Evolutionary conservation across 2,329 filamentous ascomycete genomes (phyloP), one percentile per base, ranked within the genome.

Genomic region (Remersonia thermophila): DNA sequence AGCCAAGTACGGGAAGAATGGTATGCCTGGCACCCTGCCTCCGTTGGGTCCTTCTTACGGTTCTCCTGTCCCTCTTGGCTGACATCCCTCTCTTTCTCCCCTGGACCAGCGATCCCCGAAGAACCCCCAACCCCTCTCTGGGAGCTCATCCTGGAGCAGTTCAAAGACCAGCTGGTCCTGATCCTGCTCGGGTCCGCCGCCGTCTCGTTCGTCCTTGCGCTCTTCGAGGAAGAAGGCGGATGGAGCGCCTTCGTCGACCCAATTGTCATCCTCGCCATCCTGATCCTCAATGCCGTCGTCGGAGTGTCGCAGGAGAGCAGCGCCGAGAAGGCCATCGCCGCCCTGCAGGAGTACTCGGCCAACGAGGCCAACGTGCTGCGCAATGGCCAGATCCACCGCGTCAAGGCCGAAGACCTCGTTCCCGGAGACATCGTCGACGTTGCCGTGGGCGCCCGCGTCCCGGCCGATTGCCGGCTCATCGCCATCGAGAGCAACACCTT

Each of bases 241-340:
- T 95, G 86, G 86, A 87, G 86, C 45, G 91, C 89, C 26, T 98
- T 98, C 59, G 91, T 98, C 41, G 91, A 98, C 58, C 91, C 91
- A 36, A 75, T 76, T 44, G 91, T 98, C 83, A 98, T 98, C 50
- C 73, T 98, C 46, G 96, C 89, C 17, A 98, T 98, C 54, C 71
- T 98, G 31, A 81, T 98, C 45, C 77, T 98, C 51, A 98, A 98
- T 63, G 83, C 91, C 43, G 80, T 98, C 48, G 91, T 98, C 46
- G 91, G 91, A 56, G 91, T 98, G 18, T 95, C 89, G 38, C 91
- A 98, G 68, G 91, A 98, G 68, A 95, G 84, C 62, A 95, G 87
- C 55, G 91, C 91, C 47, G 91, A 98, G 61, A 95, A 96, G 66
- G 91, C 91, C 35, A 98, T 98, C 57, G 87, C 91, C 17, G 91